These are phyloP conservation scores for Acephala macrosclerotiorum DNA, from an alignment of 2,329 filamentous ascomycete genomes.

Conservation along the genomic window DNA sequence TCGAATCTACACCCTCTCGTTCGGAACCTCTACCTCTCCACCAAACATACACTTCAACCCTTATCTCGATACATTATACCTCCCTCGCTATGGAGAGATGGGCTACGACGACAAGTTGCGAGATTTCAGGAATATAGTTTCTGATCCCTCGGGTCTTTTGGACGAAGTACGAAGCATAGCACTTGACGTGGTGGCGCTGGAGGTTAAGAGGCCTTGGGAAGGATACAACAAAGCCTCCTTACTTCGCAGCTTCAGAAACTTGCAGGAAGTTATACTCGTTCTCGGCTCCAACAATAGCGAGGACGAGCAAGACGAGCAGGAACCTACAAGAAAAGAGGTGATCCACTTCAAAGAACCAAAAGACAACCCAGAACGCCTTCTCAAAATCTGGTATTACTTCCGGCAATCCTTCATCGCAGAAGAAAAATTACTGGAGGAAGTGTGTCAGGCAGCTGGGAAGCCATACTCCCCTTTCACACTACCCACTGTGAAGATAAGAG, in stretches of 20 bases:
- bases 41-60: conserved; percentile 42
- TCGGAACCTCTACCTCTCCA: conserved; percentile 45
- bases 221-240: conserved; percentile 58
- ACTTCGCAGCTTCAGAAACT: conserved; percentile 50
- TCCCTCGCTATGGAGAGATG: conserved; percentile 46
- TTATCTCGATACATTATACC: conserved; percentile 39
- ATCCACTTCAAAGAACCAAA: conserved; percentile 34
- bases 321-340: conserved; percentile 15
- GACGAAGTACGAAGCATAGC: conserved; percentile 50
- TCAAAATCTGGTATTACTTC: conserved; percentile 41
- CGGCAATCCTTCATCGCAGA: conserved; percentile 38
- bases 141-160: conserved; percentile 39
- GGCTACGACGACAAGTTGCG: conserved; percentile 47
- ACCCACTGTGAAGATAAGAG: conserved; percentile 37
- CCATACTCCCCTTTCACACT: conserved; percentile 36
- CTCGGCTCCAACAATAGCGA: conserved; percentile 16
- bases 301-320: conserved; percentile 6
- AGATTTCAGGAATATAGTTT: conserved; percentile 50
- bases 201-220: conserved; percentile 57
- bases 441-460: conserved; percentile 30
- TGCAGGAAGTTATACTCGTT: conserved; percentile 39
- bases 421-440: conserved; percentile 36
- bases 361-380: conserved; percentile 31
- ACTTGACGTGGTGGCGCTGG: conserved; percentile 54
- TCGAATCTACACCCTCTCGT: conserved; percentile 46